Evolutionary conservation across 352 stramenopile species (phyloP), one percentile per base, ranked within the genome.

Genomic region (Aphanomyces astaci): DNA sequence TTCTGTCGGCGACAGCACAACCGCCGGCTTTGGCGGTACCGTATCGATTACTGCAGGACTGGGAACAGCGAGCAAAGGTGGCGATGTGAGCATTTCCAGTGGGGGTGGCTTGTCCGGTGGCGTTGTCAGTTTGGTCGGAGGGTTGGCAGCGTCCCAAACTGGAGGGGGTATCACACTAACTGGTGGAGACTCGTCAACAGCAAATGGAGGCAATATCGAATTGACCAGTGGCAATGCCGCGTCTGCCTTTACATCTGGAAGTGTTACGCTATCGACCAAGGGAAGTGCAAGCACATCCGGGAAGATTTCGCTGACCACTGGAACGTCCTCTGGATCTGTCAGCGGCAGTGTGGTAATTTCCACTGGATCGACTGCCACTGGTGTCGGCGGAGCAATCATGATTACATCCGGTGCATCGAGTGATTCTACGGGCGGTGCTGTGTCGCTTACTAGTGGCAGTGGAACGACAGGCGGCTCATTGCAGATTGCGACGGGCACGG

Each of bases 251-350:
- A 54, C 75, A 17, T 75, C 72, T 4, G 78, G 78, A 9, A 36
- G 54, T 24, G 63, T 86, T 28, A 27, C 76, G 11, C 73, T 86
- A 32, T 52, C 30, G 28, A 78, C 72, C 10, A 63, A 67, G 17
- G 73, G 71, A 5, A 64, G 60, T 33, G 54, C 56, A 0, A 76
- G 73, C 4, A 75, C 56, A 27, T 82, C 72, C 27, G 79, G 79
- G 0, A 74, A 73, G 3, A 72, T 86, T 11, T 69, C 67, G 0
- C 72, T 86, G 17, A 65, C 62, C 2, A 81, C 78, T 17, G 79
- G 78, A 28, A 36, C 30, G 27, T 48, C 54, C 7, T 49, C 54
- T 1, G 33, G 30, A n/a, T 28, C 13, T n/a, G 3, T 30, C 17
- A 63, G 54, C 27, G 54, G 54, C 13, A 27, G 17, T 24, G 7